Conservation (phyloP, 2,329 filamentous ascomycete species). For the Aspergillus sp. region DNA sequence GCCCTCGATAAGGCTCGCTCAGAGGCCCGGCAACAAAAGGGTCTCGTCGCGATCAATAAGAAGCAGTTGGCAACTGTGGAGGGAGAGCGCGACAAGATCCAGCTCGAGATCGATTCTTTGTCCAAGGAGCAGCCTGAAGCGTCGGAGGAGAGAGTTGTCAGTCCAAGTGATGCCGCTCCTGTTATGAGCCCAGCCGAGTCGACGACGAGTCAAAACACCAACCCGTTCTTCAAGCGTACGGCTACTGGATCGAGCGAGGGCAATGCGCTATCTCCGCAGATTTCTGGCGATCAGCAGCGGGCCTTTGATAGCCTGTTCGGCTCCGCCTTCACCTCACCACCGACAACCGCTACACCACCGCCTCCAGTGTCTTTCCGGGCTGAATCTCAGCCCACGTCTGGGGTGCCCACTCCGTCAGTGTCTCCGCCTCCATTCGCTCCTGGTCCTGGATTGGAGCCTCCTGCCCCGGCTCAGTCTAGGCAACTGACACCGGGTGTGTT, state of each 20-base stretch:
- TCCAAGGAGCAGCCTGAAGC: slow-evolving; percentile 61
- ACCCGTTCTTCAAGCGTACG: slow-evolving; percentile 84
- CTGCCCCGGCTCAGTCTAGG: slow-evolving; percentile 69
- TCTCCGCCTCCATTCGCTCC: slow-evolving; percentile 54
- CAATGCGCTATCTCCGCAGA: slow-evolving; percentile 51
- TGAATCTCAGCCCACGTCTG: slow-evolving; percentile 50
- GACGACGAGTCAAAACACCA: slow-evolving; percentile 71
- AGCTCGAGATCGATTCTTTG: slow-evolving; percentile 72
- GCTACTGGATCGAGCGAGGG: slow-evolving; percentile 50
- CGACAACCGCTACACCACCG: slow-evolving; percentile 46
- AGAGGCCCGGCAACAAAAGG: slow-evolving; percentile 92
- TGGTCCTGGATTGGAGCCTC: slow-evolving; percentile 39
- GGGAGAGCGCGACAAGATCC: slow-evolving; percentile 82
- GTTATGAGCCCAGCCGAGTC: slow-evolving; percentile 68
- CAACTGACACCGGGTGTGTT: slow-evolving; percentile 78
- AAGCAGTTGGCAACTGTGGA: slow-evolving; percentile 93
- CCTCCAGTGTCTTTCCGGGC: slow-evolving; percentile 64
- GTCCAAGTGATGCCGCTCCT: slow-evolving; percentile 45
- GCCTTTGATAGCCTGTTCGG: slow-evolving; percentile 88
- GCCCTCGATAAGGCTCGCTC: slow-evolving; percentile 91
- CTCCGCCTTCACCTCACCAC: slow-evolving; percentile 58
- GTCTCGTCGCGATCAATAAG: slow-evolving; percentile 95
- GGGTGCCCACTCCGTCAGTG: slow-evolving; percentile 62
- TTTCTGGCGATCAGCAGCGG: slow-evolving; percentile 57
- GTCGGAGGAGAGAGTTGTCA: slow-evolving; percentile 50